A percentile compares a stretch with the other conserved stretches of the same genome.
Conservation (phyloP, 345 rosid genomes). For the Arabis hirsuta region DNA sequence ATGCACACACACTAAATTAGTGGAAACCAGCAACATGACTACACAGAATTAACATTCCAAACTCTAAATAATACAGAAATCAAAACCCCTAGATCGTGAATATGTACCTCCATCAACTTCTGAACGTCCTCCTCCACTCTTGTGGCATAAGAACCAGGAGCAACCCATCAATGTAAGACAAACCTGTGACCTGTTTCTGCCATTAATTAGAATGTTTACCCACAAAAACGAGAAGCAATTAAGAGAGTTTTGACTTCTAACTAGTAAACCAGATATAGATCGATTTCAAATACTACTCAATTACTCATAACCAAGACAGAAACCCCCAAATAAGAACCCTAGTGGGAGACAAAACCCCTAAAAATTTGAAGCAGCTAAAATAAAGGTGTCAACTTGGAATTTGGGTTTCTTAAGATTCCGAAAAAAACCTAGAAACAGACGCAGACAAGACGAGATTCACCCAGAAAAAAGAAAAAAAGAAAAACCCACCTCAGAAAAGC, state of each 20-base stretch:
- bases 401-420: constrained; percentile 17
- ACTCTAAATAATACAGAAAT: background rate
- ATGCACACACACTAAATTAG: constrained; percentile 18
- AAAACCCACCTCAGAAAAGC: constrained; percentile 39
- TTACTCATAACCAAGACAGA: constrained; percentile 2
- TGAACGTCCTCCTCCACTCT: constrained; percentile 33
- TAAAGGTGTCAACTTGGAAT: constrained; percentile 29
- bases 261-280: constrained; percentile 10
- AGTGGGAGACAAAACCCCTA: constrained; percentile 4
- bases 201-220: background rate
- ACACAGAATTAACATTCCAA: constrained; percentile 2
- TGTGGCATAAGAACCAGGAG: constrained; percentile 56
- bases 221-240: constrained; percentile 5
- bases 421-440: constrained; percentile 19
- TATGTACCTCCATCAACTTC: constrained; percentile 69
- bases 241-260: constrained; percentile 26
- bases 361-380: constrained; percentile 3
- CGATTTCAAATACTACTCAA: constrained; percentile 15
- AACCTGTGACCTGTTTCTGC: constrained; percentile 39
- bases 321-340: background rate
- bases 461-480: background rate
- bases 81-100: background rate
- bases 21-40: constrained; percentile 10
- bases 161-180: constrained; percentile 59
- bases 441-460: constrained; percentile 5